These are phyloP conservation scores for Passiflora organensis DNA, from an alignment of 345 rosid genomes.

Conservation along the genomic window DNA sequence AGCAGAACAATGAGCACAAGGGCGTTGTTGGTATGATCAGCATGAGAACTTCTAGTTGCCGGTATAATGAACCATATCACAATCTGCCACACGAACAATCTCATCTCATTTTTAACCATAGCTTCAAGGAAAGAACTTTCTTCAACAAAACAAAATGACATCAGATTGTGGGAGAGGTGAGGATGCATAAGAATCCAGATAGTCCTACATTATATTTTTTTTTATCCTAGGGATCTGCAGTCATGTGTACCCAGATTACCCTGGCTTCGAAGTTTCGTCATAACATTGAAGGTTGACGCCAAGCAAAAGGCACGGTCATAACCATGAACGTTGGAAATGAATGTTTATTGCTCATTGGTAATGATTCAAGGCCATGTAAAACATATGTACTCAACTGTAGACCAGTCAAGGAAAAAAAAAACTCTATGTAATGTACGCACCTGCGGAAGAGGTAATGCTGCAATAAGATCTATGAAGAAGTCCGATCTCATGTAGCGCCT, in stretches of 20 bases:
- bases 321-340: no score
- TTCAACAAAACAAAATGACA: neutral
- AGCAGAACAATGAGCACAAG: slow-evolving; percentile 72
- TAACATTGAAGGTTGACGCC: no score
- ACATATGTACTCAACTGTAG: neutral
- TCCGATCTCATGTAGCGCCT: slow-evolving; percentile 60
- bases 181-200: neutral
- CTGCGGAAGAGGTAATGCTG: slow-evolving; percentile 84
- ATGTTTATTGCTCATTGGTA: no score
- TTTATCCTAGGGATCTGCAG: neutral
- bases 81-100: slow-evolving; percentile 43
- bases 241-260: no score
- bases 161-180: neutral
- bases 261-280: no score
- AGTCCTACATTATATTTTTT: neutral
- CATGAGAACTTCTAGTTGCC: slow-evolving; percentile 48
- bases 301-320: no score
- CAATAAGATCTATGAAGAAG: slow-evolving; percentile 62
- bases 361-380: neutral
- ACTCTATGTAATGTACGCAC: slow-evolving; percentile 19
- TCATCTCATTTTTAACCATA: neutral
- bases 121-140: neutral
- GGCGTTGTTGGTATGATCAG: slow-evolving; percentile 69
- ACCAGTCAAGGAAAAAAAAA: neutral
- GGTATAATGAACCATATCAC: slow-evolving; percentile 81